Evolutionary conservation across 2,329 filamentous ascomycete genomes (phyloP).

Genomic region (Decorospora gaudefroyi): DNA sequence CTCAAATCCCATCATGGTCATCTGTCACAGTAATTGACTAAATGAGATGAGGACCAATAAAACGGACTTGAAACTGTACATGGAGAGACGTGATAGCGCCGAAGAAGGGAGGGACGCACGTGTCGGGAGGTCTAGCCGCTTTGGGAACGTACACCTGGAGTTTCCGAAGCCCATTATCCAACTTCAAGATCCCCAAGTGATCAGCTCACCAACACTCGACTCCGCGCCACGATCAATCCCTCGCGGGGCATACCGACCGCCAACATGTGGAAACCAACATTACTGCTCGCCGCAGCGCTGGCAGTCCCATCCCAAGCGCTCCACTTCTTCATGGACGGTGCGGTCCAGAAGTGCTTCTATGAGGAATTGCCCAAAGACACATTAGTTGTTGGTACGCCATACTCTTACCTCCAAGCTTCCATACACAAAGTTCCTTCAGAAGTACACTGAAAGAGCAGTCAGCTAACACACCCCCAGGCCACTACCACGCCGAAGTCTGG

Average conservation of each 20-base stretch:
- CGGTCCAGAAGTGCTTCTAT: conserved; percentile 90
- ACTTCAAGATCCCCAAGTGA: conserved; percentile 29
- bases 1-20: too few relatives aligned
- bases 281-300: conserved; percentile 67
- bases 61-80: too few relatives aligned
- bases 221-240: conserved; percentile 25
- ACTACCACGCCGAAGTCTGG: conserved; percentile 86
- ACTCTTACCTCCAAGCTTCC: not conserved
- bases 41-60: too few relatives aligned
- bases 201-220: conserved; percentile 25
- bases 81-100: too few relatives aligned
- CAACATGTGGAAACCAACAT: conserved; percentile 52
- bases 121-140: conserved; percentile 26
- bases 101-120: conserved; percentile 21
- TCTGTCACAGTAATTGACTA: too few relatives aligned
- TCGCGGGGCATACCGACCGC: conserved; percentile 26
- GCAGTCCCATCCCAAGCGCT: conserved; percentile 74
- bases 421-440: not conserved
- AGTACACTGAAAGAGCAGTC: not conserved
- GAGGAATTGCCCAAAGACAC: conserved; percentile 98
- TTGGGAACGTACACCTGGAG: conserved; percentile 33
- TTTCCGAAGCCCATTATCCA: conserved; percentile 27
- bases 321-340: conserved; percentile 93
- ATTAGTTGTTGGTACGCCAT: conserved; percentile 75
- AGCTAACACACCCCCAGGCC: conserved; percentile 57